Conservation (phyloP, 148 eudicot genomes). For the Camellia sinensis region DNA sequence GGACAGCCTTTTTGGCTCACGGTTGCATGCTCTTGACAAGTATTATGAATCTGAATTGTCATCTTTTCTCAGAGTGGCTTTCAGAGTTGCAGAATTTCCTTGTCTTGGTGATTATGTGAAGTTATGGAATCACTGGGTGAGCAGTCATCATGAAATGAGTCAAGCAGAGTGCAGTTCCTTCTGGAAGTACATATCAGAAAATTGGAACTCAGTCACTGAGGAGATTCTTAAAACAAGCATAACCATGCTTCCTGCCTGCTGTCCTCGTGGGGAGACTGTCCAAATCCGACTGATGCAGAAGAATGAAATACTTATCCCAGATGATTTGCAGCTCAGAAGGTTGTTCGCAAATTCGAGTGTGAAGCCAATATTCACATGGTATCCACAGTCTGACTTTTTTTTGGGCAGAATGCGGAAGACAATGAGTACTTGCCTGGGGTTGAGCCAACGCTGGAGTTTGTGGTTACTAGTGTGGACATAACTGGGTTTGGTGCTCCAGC, state of each 20-base stretch:
- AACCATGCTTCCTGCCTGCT: background rate
- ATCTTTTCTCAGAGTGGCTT: background rate
- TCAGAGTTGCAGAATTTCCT: background rate
- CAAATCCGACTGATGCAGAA: background rate
- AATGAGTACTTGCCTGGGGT: constrained; percentile 28
- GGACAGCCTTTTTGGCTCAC: constrained; percentile 17
- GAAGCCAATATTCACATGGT: background rate
- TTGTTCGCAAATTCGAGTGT: background rate
- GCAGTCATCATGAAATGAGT: background rate
- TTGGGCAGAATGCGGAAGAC: constrained; percentile 40
- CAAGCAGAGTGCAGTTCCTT: background rate
- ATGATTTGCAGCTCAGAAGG: background rate
- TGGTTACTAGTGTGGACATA: constrained; percentile 27
- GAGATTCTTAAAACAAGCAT: background rate
- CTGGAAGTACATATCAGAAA: constrained; percentile 6
- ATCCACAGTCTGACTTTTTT: background rate
- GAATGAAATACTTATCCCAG: background rate
- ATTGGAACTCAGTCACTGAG: background rate
- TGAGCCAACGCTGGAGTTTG: constrained; percentile 37
- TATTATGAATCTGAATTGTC: constrained; percentile 12
- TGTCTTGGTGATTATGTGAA: background rate
- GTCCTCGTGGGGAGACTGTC: background rate
- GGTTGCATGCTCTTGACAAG: constrained; percentile 16
- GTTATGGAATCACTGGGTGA: background rate
- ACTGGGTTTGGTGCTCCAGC: constrained; percentile 28